phyloP scores from a whole-genome alignment of 768 basidiomycete species.

The Calocybe indica region DNA sequence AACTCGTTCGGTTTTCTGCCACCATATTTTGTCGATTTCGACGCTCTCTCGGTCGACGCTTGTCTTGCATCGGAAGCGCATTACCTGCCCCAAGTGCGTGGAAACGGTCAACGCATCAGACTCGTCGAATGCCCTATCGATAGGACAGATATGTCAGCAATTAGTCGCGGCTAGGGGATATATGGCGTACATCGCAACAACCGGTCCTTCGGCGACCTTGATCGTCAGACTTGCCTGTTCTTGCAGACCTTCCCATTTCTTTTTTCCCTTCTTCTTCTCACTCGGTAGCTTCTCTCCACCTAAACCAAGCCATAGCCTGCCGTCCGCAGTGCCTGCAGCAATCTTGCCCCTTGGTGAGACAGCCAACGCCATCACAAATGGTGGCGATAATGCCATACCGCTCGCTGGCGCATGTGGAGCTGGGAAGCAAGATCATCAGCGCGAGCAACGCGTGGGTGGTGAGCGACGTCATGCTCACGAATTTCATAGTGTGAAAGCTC shows the following conservation, averaged over 20 bases:
- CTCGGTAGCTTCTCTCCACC: constrained; percentile 51
- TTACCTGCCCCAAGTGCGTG: constrained; percentile 56
- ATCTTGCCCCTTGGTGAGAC: constrained; percentile 54
- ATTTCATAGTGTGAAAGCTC: constrained; percentile 56
- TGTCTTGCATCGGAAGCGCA: constrained; percentile 25
- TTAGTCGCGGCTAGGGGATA: neutral
- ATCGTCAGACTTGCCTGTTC: constrained; percentile 35
- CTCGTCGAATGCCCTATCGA: constrained; percentile 42
- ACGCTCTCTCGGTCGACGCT: constrained; percentile 19
- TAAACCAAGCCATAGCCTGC: constrained; percentile 61
- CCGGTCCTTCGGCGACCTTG: constrained; percentile 65
- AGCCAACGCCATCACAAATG: constrained; percentile 63
- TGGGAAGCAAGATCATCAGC: constrained; percentile 12
- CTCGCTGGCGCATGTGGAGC: constrained; percentile 34
- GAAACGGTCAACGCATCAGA: constrained; percentile 43
- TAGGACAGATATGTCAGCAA: neutral
- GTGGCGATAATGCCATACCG: constrained; percentile 61
- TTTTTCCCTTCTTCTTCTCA: constrained; percentile 44
- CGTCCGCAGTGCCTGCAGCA: constrained; percentile 73
- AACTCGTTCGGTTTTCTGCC: constrained; percentile 31
- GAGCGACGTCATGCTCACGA: constrained; percentile 28
- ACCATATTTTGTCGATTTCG: constrained; percentile 39
- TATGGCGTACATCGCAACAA: constrained; percentile 58
- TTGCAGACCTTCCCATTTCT: constrained; percentile 71
- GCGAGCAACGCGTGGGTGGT: neutral